Evolutionary conservation across 805 yeast genomes (phyloP).

Genomic region (Candida chilensis): DNA sequence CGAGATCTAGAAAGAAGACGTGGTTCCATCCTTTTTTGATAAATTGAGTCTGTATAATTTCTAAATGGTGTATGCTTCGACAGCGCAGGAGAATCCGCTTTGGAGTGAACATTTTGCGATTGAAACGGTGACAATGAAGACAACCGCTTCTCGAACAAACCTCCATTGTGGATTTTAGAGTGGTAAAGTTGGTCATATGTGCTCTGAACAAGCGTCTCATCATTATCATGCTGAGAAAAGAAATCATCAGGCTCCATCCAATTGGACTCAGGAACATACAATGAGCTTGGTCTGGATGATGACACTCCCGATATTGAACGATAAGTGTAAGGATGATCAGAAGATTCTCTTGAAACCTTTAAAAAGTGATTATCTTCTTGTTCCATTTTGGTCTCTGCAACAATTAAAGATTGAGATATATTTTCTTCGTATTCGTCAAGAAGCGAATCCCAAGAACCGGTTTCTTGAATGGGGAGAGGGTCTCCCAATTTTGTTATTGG

Average conservation of each 20-base stretch:
- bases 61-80: too few species aligned
- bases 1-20: too few species aligned
- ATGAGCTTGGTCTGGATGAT: constrained; percentile 4
- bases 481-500: background rate
- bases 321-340: constrained; percentile 10
- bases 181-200: constrained; percentile 2
- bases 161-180: constrained; percentile 10
- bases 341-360: constrained; percentile 1
- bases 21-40: too few species aligned
- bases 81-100: too few species aligned
- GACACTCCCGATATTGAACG: constrained; percentile 8
- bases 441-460: constrained; percentile 24
- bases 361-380: background rate
- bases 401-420: constrained; percentile 7
- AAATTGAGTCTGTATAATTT: too few species aligned
- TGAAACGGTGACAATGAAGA: too few species aligned
- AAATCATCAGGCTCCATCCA: constrained; percentile 43
- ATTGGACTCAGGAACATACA: constrained; percentile 31
- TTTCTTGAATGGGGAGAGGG: constrained; percentile 2
- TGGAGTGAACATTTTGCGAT: too few species aligned
- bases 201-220: too few species aligned
- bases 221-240: constrained; percentile 1
- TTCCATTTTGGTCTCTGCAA: constrained; percentile 2
- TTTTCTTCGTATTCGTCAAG: constrained; percentile 36
- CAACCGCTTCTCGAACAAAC: too few species aligned